Base-by-base conservation (phyloP, 164 flowering plant species). In the Sedum album region DNA sequence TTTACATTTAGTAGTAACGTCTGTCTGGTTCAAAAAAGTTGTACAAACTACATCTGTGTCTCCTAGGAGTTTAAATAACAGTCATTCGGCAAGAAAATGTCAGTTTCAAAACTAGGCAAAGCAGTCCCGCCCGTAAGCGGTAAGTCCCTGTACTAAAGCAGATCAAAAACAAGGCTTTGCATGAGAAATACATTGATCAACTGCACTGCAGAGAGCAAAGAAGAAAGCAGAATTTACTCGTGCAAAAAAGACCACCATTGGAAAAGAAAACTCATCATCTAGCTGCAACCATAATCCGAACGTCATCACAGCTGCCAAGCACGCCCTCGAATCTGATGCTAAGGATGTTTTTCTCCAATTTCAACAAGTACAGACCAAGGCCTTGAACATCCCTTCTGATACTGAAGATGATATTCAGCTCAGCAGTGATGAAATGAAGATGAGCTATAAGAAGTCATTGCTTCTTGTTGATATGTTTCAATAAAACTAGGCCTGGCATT, bases 111-210 rank as follows among this genome's bases (percentile, higher is more conserved):
- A 74, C 76, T 82, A 25, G 65, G 72, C 33, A 66, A 57, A 51
- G 75, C 51, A 30, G 67, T 67, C 11, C 70, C 74, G 53, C 77
- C 87, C 70, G 65, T 74, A 25, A 91, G 96, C 87, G 70, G 65
- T 74, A 25, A 91, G 96, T 68, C 92, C 89, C 83, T 3, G 89
- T 91, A 67, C 73, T 91, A 72, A 94, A 94, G 81, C 86, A 69
- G 69, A 82, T 94, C 0, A 89, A 87, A 72, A 88, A 91, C 78
- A 78, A 66, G 79, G 85, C 81, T 21, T 79, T 90, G 71, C 97
- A 88, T 73, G 96, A 91, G 82, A 94, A 87, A 73, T 91, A 87
- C 49, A 85, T 94, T 31, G 92, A 91, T 48, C 88, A 78, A 49
- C 73, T 91, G 53, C 95, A 87, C 67, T 6, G 63, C 39, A 85